Conservation (phyloP, 768 basidiomycete species). For the Tulasnella sp. region DNA sequence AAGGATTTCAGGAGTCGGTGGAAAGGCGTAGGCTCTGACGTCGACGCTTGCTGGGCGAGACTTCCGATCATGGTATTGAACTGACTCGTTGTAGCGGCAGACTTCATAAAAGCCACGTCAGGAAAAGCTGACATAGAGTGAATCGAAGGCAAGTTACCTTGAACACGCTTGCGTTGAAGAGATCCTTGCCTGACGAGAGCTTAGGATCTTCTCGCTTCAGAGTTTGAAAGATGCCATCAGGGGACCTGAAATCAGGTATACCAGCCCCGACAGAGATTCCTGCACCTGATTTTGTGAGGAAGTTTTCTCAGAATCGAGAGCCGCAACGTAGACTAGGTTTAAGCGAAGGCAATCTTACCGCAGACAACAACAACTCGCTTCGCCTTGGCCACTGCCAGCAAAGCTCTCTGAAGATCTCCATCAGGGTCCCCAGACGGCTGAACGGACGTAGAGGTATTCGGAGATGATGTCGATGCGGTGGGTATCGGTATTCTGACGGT, state of each 20-base stretch:
- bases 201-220: conserved; percentile 66
- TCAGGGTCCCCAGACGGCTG: background rate
- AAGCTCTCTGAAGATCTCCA: conserved; percentile 15
- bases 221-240: conserved; percentile 66
- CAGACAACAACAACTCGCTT: conserved; percentile 77
- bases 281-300: conserved; percentile 42
- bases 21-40: conserved; percentile 69
- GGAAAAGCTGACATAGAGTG: background rate
- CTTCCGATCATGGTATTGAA: conserved; percentile 88
- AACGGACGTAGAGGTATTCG: background rate
- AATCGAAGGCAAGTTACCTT: conserved; percentile 41
- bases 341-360: conserved; percentile 37
- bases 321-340: background rate
- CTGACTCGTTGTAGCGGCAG: conserved; percentile 58
- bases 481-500: background rate
- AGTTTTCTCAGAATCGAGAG: background rate
- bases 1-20: conserved; percentile 63
- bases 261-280: conserved; percentile 81
- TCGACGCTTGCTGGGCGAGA: conserved; percentile 57
- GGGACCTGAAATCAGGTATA: conserved; percentile 82
- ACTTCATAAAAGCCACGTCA: conserved; percentile 31
- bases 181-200: conserved; percentile 67
- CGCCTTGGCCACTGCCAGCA: conserved; percentile 53
- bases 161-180: conserved; percentile 87
- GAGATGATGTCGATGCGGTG: background rate